A percentile compares a stretch with the other conserved stretches of the same genome.
phyloP scores from a whole-genome alignment of 176 grass and related monocot species.

The Musa itinerans region DNA sequence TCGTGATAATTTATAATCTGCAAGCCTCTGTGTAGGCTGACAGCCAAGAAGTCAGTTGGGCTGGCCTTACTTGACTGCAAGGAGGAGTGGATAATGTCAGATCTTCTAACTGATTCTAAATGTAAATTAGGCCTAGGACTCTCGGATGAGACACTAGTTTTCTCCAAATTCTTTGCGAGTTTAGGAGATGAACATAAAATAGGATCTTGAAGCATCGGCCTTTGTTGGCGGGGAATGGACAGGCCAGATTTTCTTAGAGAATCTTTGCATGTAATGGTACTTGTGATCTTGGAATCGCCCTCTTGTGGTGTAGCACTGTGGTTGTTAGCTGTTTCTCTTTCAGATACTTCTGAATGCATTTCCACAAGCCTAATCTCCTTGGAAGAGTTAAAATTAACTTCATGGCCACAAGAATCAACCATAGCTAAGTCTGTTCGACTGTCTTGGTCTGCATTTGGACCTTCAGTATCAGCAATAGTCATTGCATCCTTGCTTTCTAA shows the following conservation, averaged over 20 bases:
- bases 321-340: neutral
- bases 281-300: neutral
- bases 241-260: conserved; percentile 35
- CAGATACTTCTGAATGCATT: conserved; percentile 22
- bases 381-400: neutral
- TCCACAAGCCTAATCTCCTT: conserved; percentile 11
- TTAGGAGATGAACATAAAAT: conserved; percentile 86
- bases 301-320: neutral
- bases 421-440: conserved; percentile 6
- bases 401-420: neutral
- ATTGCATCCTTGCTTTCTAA: conserved; percentile 36
- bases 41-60: conserved; percentile 69
- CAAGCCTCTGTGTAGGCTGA: conserved; percentile 76
- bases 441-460: conserved; percentile 23
- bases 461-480: conserved; percentile 23
- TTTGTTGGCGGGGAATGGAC: conserved; percentile 35
- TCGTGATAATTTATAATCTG: conserved; percentile 95
- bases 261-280: conserved; percentile 19
- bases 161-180: conserved; percentile 48
- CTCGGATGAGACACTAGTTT: conserved; percentile 36
- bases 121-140: neutral
- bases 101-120: conserved; percentile 15
- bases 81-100: conserved; percentile 40
- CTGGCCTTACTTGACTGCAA: conserved; percentile 73
- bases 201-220: conserved; percentile 45